A percentile compares a stretch with the other conserved stretches of the same genome.
Conservation (phyloP, 495 filamentous ascomycete species). For the Xanthoparmelia taractica region DNA sequence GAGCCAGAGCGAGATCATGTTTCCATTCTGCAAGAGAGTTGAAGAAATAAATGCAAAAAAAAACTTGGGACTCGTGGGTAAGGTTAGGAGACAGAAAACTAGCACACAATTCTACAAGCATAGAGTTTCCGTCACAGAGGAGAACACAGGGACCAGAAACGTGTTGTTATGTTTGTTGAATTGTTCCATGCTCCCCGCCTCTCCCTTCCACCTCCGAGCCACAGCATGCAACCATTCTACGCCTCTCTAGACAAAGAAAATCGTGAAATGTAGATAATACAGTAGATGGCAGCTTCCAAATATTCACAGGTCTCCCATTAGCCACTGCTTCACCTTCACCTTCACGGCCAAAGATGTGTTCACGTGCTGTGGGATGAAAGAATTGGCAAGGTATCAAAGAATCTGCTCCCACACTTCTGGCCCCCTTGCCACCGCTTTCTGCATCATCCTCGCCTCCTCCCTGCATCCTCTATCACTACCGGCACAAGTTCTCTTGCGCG, state of each 20-base stretch:
- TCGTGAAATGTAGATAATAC: slow-evolving; percentile 4
- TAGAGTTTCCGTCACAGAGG: neutral
- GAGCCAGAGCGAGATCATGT: too few relatives aligned
- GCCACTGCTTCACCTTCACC: neutral
- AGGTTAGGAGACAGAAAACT: neutral
- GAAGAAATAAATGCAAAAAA: neutral
- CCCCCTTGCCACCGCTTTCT: slow-evolving; percentile 7
- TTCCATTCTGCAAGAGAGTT: too few relatives aligned
- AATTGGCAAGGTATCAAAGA: slow-evolving; percentile 10
- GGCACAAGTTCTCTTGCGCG: slow-evolving; percentile 24
- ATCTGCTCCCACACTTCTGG: slow-evolving; percentile 23
- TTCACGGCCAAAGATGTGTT: neutral
- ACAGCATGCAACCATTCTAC: neutral
- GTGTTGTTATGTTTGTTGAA: neutral
- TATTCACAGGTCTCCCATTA: neutral
- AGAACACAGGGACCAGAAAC: neutral
- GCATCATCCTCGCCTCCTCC: slow-evolving; percentile 19
- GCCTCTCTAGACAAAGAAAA: neutral
- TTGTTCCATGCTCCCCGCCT: neutral
- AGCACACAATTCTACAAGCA: neutral
- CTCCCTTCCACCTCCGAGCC: neutral
- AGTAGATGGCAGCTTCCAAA: neutral
- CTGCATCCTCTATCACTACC: slow-evolving; percentile 21
- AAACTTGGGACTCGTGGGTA: too few relatives aligned
- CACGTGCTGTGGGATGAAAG: neutral